Base-by-base conservation (phyloP, 1,284 basidiomycete genomes). In the Pterulicium gracile region DNA sequence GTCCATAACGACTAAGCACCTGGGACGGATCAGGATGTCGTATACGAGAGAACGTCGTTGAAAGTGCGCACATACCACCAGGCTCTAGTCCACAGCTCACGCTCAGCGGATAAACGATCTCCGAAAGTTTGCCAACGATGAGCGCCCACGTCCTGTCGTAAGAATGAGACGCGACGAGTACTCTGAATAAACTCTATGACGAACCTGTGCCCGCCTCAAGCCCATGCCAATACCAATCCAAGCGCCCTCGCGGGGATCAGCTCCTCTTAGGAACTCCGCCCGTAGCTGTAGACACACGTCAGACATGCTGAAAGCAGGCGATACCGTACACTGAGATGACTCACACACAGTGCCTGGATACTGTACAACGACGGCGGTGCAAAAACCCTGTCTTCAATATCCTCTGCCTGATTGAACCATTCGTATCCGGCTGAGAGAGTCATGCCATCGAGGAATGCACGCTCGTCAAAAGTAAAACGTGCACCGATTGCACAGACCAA, bases 401-500 rank as follows among this genome's bases (percentile, higher is more conserved):
- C 14, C 23, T 43, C 12, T 19, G 23, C 42, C 20, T 43, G 42
- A 43, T 24, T 19, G n/a, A 43, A 22, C 42, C 42, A 43, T 24
- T 43, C 23, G 19, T 21, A 43, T 13, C 42, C 42, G 12, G 42
- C 13, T 0, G 81, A 81, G 48, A 80, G 77, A 44, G 57, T 56
- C 12, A 57, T 69, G 5, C n/a, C n/a, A 12, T 75, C 70, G 12
- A 70, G 59, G 49, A 75, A 58, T 0, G 84, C 77, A 3, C 84
- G 65, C 0, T 69, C 70, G 58, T 90, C 89, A 44, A 82, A 69
- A 4, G 79, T 76, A 56, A 71, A 86, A 19, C 86, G 73, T 0
- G 87, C 66, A 3, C 77, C 90, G 41, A 81, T 70, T 1, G 90
- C 86, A 55, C 87, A 91, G 0, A 92, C 76, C 20, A 90, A 70